These are phyloP conservation scores for Flagelloscypha sp. DNA, from an alignment of 768 basidiomycete species.

Conservation along the genomic window DNA sequence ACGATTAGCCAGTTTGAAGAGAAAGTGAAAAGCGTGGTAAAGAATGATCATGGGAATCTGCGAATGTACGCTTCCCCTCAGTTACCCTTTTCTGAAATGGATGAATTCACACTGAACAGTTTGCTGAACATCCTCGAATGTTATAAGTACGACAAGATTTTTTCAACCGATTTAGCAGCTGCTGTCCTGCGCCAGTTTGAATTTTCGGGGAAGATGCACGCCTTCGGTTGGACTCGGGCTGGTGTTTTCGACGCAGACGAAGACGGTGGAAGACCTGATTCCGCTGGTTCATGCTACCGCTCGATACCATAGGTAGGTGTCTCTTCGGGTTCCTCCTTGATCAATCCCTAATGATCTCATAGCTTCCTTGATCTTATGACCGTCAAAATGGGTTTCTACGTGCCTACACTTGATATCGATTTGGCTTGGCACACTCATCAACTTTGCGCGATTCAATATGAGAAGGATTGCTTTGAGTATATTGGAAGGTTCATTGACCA, in stretches of 20 bases:
- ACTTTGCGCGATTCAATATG: constrained; percentile 28
- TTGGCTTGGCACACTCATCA: constrained; percentile 51
- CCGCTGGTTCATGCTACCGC: constrained; percentile 26
- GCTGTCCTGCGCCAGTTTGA: constrained; percentile 34
- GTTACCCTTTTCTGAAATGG: too few species aligned
- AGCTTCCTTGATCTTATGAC: constrained; percentile 37
- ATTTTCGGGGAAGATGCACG: constrained; percentile 28
- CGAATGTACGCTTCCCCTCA: constrained; percentile 7
- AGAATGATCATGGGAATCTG: constrained; percentile 11
- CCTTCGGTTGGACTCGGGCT: constrained; percentile 29
- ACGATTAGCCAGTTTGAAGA: too few species aligned
- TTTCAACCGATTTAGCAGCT: constrained; percentile 32
- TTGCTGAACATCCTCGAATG: too few species aligned
- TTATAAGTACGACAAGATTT: constrained; percentile 27
- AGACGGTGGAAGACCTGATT: constrained; percentile 12
- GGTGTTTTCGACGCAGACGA: constrained; percentile 18
- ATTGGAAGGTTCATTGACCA: constrained; percentile 28
- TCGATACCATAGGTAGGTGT: constrained; percentile 35
- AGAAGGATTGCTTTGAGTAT: constrained; percentile 23
- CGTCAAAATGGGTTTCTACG: constrained; percentile 19
- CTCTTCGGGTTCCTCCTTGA: too few species aligned
- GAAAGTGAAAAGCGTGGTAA: constrained; percentile 24
- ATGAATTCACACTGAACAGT: too few species aligned
- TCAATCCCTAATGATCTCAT: too few species aligned
- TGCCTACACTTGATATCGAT: constrained; percentile 46